These are phyloP conservation scores for Aspergillus sp. DNA, from an alignment of 2,329 filamentous ascomycete species.

Conservation along the genomic window DNA sequence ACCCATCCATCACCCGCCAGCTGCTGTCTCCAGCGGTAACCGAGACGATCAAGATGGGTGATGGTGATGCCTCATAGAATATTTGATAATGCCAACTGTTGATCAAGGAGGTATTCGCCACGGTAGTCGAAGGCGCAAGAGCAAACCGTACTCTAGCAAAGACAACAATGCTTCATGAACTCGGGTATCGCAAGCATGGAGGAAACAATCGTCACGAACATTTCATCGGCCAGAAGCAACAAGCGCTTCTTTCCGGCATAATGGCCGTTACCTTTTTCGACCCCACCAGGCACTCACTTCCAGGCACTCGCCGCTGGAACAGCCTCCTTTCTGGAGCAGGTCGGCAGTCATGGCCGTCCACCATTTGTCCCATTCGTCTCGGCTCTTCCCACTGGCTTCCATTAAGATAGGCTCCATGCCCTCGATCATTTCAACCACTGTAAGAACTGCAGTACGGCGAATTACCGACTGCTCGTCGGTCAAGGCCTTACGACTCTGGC, in stretches of 20 bases:
- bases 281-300: constrained; percentile 59
- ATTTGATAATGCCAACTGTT: no score
- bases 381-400: constrained; percentile 74
- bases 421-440: constrained; percentile 74
- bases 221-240: constrained; percentile 23
- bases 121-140: no score
- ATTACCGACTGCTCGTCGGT: constrained; percentile 63
- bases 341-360: constrained; percentile 78
- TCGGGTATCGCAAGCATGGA: constrained; percentile 32
- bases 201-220: constrained; percentile 21
- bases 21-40: no score
- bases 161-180: constrained; percentile 9
- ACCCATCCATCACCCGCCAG: no score
- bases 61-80: no score
- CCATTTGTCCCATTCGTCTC: constrained; percentile 90
- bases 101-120: no score
- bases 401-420: constrained; percentile 73
- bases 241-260: constrained; percentile 10
- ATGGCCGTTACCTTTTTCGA: constrained; percentile 39
- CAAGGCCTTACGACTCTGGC: constrained; percentile 42
- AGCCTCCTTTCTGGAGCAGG: constrained; percentile 67
- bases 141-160: no score
- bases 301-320: constrained; percentile 75
- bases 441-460: constrained; percentile 68
- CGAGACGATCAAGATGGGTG: no score